A percentile compares a stretch with the other conserved stretches of the same genome.
Evolutionary conservation across 768 basidiomycete genomes (phyloP).

Genomic region (Mycena belliarum): DNA sequence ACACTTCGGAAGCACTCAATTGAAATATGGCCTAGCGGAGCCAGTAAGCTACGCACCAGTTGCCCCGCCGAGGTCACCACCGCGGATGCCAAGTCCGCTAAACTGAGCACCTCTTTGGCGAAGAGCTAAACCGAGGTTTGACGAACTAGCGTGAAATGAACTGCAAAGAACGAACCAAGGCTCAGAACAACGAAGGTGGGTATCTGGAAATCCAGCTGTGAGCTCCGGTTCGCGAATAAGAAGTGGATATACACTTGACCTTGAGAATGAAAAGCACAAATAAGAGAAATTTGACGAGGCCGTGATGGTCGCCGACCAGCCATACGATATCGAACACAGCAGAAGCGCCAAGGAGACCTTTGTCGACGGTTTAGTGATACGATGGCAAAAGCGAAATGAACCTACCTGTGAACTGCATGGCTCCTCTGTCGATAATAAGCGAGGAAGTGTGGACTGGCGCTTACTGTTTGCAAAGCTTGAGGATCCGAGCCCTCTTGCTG

Average conservation of each 20-base stretch:
- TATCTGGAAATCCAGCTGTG: constrained; percentile 39
- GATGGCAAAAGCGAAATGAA: neutral
- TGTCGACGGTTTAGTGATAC: constrained; percentile 50
- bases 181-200: constrained; percentile 59
- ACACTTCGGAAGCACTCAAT: constrained; percentile 44
- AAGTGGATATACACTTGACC: constrained; percentile 34
- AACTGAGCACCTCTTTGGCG: constrained; percentile 62
- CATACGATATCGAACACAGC: constrained; percentile 71
- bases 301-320: constrained; percentile 59
- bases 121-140: constrained; percentile 30
- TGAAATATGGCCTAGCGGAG: neutral
- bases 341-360: constrained; percentile 61
- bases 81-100: constrained; percentile 47
- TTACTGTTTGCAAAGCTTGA: constrained; percentile 65
- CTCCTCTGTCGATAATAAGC: neutral
- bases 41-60: constrained; percentile 50
- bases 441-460: constrained; percentile 9
- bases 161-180: constrained; percentile 10
- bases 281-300: constrained; percentile 56
- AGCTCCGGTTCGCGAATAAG: neutral
- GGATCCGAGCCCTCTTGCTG: constrained; percentile 63
- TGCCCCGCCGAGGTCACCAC: constrained; percentile 50
- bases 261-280: constrained; percentile 60
- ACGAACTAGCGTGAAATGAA: neutral
- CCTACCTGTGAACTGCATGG: constrained; percentile 5